Evolutionary conservation across 352 stramenopile species (phyloP).

Genomic region (Phytophthora agathidicida): DNA sequence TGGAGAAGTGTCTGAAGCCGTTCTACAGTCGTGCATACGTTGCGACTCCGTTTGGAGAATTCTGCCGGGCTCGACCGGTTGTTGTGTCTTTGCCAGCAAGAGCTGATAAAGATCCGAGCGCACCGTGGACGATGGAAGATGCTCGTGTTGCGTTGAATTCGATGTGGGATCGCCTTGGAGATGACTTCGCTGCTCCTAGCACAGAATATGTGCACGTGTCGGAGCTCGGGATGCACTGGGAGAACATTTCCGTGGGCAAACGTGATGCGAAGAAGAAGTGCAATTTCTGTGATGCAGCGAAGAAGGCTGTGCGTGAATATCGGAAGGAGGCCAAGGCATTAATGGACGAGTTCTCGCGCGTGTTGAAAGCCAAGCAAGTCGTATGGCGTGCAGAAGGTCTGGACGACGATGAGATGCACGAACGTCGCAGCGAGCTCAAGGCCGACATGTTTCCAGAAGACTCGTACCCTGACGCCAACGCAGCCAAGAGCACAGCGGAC

Average conservation of each 20-base stretch:
- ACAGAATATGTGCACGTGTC: constrained; percentile 51
- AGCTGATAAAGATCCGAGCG: constrained; percentile 3
- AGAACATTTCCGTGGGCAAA: constrained; percentile 36
- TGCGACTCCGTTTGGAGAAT: constrained; percentile 39
- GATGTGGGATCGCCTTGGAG: constrained; percentile 35
- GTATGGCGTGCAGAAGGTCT: constrained; percentile 44
- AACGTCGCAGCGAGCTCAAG: constrained; percentile 54
- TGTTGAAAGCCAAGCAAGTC: constrained; percentile 37
- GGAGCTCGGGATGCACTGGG: constrained; percentile 60
- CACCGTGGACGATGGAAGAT: constrained; percentile 35
- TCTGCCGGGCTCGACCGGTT: constrained; percentile 35
- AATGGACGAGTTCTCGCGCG: constrained; percentile 48
- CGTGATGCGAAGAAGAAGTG: constrained; percentile 29
- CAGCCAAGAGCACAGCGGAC: constrained; percentile 48
- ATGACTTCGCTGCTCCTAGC: constrained; percentile 37
- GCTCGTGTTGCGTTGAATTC: constrained; percentile 30
- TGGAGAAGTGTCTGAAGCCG: constrained; percentile 28
- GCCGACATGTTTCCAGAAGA: constrained; percentile 54
- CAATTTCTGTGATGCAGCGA: constrained; percentile 43
- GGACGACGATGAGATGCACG: constrained; percentile 60
- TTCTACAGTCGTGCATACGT: constrained; percentile 35
- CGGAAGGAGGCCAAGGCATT: constrained; percentile 40
- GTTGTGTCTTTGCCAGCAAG: constrained; percentile 25
- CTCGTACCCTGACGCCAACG: constrained; percentile 54
- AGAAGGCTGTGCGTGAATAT: constrained; percentile 45